phyloP scores from a whole-genome alignment of 148 eudicot species.

The Euryodendron excelsum region DNA sequence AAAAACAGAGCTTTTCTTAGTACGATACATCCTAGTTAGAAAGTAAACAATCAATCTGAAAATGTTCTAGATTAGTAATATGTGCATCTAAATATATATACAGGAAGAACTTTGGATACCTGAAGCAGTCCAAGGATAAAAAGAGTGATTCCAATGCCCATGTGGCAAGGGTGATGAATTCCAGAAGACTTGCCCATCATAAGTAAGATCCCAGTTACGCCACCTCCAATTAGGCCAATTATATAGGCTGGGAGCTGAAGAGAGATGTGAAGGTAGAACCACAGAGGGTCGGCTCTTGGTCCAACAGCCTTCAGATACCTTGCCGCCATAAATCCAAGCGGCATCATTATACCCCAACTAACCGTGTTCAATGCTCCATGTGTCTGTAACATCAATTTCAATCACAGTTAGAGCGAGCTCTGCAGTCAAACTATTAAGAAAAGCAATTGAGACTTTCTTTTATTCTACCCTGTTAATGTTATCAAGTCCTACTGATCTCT shows the following conservation, averaged over 20 bases:
- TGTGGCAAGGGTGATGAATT: neutral
- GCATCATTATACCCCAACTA: constrained; percentile 21
- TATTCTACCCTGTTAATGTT: no score
- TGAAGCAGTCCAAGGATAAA: constrained; percentile 11
- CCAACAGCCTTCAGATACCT: no score
- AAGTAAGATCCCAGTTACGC: constrained; percentile 3
- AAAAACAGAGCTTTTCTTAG: neutral
- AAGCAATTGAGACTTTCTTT: no score
- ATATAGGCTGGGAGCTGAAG: no score
- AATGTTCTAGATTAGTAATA: neutral
- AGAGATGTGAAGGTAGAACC: no score
- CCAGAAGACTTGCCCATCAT: neutral
- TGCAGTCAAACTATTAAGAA: no score
- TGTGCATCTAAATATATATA: no score
- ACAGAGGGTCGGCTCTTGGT: no score
- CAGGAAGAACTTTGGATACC: neutral
- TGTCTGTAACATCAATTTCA: neutral
- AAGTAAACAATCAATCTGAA: neutral
- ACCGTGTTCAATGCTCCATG: constrained; percentile 2
- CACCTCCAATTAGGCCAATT: constrained; percentile 14
- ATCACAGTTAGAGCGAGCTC: neutral
- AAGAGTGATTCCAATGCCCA: constrained; percentile 12
- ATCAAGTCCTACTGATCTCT: no score
- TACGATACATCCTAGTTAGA: neutral
- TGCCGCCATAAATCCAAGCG: constrained; percentile 13